Evolutionary conservation across 208 protist species (phyloP).

Genomic region (Wallacemonas sp.): DNA sequence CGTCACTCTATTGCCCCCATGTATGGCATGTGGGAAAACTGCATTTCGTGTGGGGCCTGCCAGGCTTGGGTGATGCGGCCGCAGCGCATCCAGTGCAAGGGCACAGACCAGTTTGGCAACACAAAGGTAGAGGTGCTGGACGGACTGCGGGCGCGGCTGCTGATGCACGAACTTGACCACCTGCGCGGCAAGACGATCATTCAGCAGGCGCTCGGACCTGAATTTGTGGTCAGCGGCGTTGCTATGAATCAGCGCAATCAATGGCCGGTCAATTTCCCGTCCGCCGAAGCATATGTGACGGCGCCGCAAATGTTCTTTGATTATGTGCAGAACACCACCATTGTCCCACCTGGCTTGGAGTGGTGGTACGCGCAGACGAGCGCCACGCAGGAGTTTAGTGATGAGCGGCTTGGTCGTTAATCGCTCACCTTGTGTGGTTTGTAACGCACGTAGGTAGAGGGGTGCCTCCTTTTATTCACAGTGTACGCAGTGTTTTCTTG

Average conservation of each 20-base stretch:
- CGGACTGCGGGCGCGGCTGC: constrained; percentile 78
- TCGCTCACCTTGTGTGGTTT: too few relatives aligned
- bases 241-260: constrained; percentile 79
- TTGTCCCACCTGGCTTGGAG: constrained; percentile 80
- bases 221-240: constrained; percentile 80
- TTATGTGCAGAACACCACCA: constrained; percentile 71
- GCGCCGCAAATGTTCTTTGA: constrained; percentile 81
- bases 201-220: constrained; percentile 65
- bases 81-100: constrained; percentile 75
- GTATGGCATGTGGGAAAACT: constrained; percentile 94
- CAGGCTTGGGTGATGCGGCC: constrained; percentile 82
- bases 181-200: constrained; percentile 83
- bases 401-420: constrained; percentile 36
- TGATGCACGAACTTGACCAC: constrained; percentile 92
- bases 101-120: constrained; percentile 73
- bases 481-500: too few relatives aligned
- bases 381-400: constrained; percentile 53
- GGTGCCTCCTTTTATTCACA: too few relatives aligned
- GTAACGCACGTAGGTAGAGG: too few relatives aligned
- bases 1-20: constrained; percentile 69
- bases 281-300: constrained; percentile 83
- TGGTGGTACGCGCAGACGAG: constrained; percentile 70
- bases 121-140: constrained; percentile 73
- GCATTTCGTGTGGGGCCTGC: constrained; percentile 73
- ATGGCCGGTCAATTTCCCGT: constrained; percentile 87